phyloP scores from a whole-genome alignment of 352 stramenopile genomes.

The Nothophytophthora sp. region DNA sequence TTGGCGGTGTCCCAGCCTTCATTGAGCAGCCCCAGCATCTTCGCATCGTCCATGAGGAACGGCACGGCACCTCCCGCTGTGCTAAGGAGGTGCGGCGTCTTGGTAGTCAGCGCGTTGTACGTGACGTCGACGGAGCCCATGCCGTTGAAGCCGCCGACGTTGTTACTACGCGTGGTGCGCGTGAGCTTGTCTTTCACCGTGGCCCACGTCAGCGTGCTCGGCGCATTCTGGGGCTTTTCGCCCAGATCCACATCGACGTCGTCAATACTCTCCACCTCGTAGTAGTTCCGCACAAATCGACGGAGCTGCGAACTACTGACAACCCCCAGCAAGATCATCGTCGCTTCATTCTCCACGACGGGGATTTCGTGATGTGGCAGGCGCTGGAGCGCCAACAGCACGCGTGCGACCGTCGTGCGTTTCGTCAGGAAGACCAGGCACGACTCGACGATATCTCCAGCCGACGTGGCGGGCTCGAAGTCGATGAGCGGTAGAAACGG shows the following conservation, averaged over 20 bases:
- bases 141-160: slow-evolving; percentile 64
- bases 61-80: slow-evolving; percentile 33
- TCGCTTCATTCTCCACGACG: slow-evolving; percentile 64
- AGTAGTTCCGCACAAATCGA: slow-evolving; percentile 64
- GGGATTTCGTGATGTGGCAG: slow-evolving; percentile 76
- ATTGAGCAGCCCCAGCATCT: slow-evolving; percentile 78
- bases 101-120: slow-evolving; percentile 57
- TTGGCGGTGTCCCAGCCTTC: slow-evolving; percentile 69
- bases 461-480: slow-evolving; percentile 57
- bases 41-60: slow-evolving; percentile 83
- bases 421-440: slow-evolving; percentile 79
- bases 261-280: slow-evolving; percentile 43
- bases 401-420: slow-evolving; percentile 61
- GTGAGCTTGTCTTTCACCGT: slow-evolving; percentile 65
- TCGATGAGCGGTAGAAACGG: slow-evolving; percentile 87
- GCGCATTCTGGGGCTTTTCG: slow-evolving; percentile 45
- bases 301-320: slow-evolving; percentile 59
- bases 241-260: slow-evolving; percentile 78
- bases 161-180: slow-evolving; percentile 25
- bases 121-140: slow-evolving; percentile 65
- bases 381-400: slow-evolving; percentile 74
- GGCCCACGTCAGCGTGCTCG: slow-evolving; percentile 49
- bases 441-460: slow-evolving; percentile 71
- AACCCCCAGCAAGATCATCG: slow-evolving; percentile 71
- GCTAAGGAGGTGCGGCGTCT: slow-evolving; percentile 16